Conservation (phyloP, 306 rosid genomes). For the Cajanus cajan region DNA sequence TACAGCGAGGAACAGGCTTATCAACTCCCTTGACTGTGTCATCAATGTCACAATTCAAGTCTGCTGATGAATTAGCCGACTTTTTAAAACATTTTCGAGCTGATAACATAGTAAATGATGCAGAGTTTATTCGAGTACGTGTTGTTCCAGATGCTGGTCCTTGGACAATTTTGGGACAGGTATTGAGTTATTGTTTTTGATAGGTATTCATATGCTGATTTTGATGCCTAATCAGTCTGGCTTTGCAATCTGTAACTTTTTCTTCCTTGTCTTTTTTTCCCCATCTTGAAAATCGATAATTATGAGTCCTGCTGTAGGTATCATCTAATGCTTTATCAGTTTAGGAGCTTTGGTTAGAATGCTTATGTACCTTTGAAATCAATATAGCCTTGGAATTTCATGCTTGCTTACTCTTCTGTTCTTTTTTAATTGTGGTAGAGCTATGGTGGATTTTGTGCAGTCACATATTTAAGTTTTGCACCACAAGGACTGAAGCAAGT, state of each 20-base stretch:
- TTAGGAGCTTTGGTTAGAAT: conserved; percentile 4
- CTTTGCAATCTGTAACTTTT: neutral
- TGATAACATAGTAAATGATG: conserved; percentile 86
- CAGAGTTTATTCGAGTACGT: conserved; percentile 79
- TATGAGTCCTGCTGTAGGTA: neutral
- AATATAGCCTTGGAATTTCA: conserved; percentile 17
- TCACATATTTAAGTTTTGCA: conserved; percentile 94
- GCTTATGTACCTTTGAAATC: conserved; percentile 24
- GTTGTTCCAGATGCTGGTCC: conserved; percentile 84
- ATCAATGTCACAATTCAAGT: conserved; percentile 77
- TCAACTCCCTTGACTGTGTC: conserved; percentile 88
- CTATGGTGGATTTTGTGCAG: conserved; percentile 92
- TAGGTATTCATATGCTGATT: conserved; percentile 25
- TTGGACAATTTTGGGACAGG: conserved; percentile 97
- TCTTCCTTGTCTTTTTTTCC: neutral
- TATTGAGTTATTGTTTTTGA: conserved; percentile 33
- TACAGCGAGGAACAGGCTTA: conserved; percentile 98
- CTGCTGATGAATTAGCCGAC: conserved; percentile 58
- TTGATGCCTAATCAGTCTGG: neutral
- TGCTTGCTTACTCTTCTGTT: conserved; percentile 25
- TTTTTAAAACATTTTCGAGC: conserved; percentile 87
- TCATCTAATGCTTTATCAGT: conserved; percentile 2
- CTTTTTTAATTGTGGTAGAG: conserved; percentile 50
- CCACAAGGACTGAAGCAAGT: conserved; percentile 81
- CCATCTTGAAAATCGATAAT: neutral